Conservation (phyloP, 208 protist species). For the Willaertia magna region DNA sequence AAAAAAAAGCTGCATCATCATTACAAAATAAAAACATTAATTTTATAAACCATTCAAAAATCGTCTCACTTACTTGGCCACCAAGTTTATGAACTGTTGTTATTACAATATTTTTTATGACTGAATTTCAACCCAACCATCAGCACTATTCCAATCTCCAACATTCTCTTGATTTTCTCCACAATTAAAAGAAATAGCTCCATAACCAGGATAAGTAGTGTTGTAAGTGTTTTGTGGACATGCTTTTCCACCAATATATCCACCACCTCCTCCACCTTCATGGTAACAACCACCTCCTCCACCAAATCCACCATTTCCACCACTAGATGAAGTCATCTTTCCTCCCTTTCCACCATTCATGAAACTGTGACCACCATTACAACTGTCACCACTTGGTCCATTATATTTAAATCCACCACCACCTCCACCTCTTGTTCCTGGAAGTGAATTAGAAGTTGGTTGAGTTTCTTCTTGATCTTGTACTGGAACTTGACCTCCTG, state of each 20-base stretch:
- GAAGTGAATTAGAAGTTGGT: too few relatives aligned
- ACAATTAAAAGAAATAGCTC: neutral
- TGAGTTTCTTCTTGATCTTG: neutral
- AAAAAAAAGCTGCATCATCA: too few relatives aligned
- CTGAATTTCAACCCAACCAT: too few relatives aligned
- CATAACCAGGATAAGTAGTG: neutral
- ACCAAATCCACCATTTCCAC: neutral
- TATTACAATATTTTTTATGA: too few relatives aligned
- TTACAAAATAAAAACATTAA: too few relatives aligned
- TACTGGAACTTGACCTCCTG: neutral
- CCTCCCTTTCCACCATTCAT: neutral
- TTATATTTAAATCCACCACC: neutral
- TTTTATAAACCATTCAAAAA: too few relatives aligned
- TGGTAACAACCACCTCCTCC: neutral
- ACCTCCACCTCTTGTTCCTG: neutral
- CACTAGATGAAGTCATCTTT: neutral
- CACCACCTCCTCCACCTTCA: neutral
- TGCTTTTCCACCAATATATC: neutral
- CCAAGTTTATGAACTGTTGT: too few relatives aligned
- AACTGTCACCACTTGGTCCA: neutral
- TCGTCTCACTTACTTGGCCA: too few relatives aligned
- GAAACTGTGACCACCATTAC: neutral
- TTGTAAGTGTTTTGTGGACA: neutral
- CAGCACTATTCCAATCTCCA: neutral
- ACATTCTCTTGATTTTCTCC: neutral